Evolutionary conservation across 2,329 filamentous ascomycete species (phyloP).

Genomic region (Triangularia verruculosa): DNA sequence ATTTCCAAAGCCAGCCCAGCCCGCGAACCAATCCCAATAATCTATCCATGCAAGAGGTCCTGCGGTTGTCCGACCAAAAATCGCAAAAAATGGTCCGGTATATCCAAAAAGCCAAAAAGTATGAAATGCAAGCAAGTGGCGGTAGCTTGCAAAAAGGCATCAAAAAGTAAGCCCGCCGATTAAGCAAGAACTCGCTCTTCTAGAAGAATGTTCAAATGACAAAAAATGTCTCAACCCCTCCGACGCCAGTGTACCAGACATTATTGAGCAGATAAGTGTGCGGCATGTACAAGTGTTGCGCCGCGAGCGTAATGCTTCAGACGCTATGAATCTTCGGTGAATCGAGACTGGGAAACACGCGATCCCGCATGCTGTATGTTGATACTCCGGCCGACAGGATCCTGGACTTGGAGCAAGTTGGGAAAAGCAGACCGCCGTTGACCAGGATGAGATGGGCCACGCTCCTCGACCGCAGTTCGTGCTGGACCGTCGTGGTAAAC

Average conservation of each 20-base stretch:
- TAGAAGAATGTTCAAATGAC: not conserved
- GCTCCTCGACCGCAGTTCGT: conserved; percentile 57
- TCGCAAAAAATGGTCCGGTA: not conserved
- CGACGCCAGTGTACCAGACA: conserved; percentile 28
- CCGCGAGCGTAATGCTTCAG: not conserved
- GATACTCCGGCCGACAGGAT: conserved; percentile 25
- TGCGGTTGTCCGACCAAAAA: not conserved
- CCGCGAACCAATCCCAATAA: not conserved
- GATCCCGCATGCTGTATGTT: conserved; percentile 23
- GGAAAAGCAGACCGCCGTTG: conserved; percentile 32
- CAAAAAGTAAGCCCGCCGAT: not conserved
- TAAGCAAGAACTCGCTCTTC: not conserved
- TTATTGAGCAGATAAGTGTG: conserved; percentile 24
- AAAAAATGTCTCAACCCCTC: conserved; percentile 5
- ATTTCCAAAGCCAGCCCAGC: not conserved
- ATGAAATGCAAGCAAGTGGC: not conserved
- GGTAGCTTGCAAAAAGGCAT: not conserved
- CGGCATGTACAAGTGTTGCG: conserved; percentile 14
- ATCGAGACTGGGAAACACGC: conserved; percentile 26
- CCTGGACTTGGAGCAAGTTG: conserved; percentile 28
- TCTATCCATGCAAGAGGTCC: not conserved
- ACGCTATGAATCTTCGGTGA: conserved; percentile 27
- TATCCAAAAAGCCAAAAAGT: not conserved
- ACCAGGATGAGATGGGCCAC: conserved; percentile 46
- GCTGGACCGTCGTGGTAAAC: conserved; percentile 64